Percentiles rank a stretch among this genome's conserved stretches.
Conservation (phyloP, 257 asterid species). For the Mitragyna speciosa region DNA sequence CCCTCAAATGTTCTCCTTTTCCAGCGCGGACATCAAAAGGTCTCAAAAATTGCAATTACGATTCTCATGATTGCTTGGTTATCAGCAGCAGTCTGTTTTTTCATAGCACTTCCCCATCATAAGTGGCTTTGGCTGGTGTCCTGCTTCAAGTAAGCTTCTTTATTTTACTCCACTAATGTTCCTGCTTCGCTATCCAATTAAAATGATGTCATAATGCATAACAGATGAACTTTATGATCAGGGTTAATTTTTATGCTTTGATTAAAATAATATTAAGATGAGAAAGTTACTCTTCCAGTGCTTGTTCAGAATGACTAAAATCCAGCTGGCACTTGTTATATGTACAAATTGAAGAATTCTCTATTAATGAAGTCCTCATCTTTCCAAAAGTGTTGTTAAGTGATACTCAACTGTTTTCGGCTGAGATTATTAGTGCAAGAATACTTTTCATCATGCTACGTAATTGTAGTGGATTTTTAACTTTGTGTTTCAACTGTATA, state of each 20-base stretch:
- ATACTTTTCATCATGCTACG: not conserved
- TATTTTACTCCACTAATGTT: not conserved
- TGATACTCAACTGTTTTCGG: not conserved
- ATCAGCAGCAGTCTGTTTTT: slow-evolving; percentile 65
- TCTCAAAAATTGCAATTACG: slow-evolving; percentile 50
- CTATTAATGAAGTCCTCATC: not conserved
- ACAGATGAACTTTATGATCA: not conserved
- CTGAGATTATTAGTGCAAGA: not conserved
- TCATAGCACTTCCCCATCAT: slow-evolving; percentile 61
- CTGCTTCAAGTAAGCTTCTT: slow-evolving; percentile 74
- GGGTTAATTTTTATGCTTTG: not conserved
- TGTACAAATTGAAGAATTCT: not conserved
- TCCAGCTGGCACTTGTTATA: not conserved
- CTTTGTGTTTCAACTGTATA: slow-evolving; percentile 5
- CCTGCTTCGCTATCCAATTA: not conserved
- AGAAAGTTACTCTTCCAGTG: not conserved
- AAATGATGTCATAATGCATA: not conserved
- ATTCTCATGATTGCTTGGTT: slow-evolving; percentile 64
- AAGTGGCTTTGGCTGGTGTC: slow-evolving; percentile 91
- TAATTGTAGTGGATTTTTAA: not conserved
- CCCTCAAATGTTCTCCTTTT: not conserved
- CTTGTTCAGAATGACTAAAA: not conserved
- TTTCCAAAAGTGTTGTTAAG: not conserved
- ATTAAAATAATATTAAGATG: no score
- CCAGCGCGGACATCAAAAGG: slow-evolving; percentile 85